phyloP scores from a whole-genome alignment of 345 rosid genomes.

The Ceriops decandra region DNA sequence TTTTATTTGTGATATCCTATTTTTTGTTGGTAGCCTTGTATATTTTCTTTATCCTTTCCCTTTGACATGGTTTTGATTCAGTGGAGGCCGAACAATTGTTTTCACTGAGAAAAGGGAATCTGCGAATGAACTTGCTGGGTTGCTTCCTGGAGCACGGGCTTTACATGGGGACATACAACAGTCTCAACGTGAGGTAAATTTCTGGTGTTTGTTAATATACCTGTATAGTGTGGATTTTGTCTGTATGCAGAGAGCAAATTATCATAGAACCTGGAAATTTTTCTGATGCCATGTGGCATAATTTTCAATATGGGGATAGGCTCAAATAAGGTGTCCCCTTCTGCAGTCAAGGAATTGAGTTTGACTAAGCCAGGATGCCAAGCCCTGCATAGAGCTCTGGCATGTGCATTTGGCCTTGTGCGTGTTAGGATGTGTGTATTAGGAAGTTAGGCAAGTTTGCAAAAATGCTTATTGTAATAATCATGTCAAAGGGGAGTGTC shows the following conservation, averaged over 20 bases:
- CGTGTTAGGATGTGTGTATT: too few species aligned
- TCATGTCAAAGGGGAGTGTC: too few species aligned
- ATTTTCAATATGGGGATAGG: neutral
- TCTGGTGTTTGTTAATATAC: neutral
- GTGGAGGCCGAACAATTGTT: slow-evolving; percentile 91
- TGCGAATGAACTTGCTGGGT: slow-evolving; percentile 84
- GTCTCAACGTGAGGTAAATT: slow-evolving; percentile 79
- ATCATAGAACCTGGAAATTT: too few species aligned
- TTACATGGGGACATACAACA: slow-evolving; percentile 96
- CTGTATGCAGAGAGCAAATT: neutral
- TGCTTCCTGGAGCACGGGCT: slow-evolving; percentile 79
- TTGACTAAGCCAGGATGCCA: neutral
- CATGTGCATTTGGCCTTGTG: neutral
- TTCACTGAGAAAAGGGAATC: slow-evolving; percentile 84
- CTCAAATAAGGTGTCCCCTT: neutral
- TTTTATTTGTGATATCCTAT: neutral
- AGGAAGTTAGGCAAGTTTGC: neutral
- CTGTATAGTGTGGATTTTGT: neutral
- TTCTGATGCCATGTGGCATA: neutral
- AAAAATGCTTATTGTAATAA: neutral
- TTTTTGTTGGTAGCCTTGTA: neutral
- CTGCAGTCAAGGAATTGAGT: neutral
- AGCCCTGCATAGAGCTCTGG: neutral
- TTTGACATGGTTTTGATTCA: slow-evolving; percentile 29
- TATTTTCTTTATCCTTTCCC: neutral